phyloP scores from a whole-genome alignment of 2,329 filamentous ascomycete genomes.

The Ceratocystis cacaofunesta region DNA sequence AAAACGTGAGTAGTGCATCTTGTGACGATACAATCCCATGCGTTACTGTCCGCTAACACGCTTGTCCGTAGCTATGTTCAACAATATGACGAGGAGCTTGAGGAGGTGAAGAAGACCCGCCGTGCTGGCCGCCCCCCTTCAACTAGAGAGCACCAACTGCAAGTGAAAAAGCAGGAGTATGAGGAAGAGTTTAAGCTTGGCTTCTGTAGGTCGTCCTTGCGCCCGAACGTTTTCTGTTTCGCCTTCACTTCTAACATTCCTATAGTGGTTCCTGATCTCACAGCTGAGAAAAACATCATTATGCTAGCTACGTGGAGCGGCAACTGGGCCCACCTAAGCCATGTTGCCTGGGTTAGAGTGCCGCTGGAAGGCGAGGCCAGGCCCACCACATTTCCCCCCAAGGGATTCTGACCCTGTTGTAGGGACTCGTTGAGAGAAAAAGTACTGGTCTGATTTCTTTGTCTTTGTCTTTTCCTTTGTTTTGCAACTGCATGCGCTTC shows the following conservation, averaged over 20 bases:
- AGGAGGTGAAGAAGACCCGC: constrained; percentile 49
- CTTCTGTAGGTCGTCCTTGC: constrained; percentile 45
- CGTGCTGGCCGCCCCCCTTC: constrained; percentile 67
- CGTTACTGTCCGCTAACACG: neutral
- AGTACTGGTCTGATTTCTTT: neutral
- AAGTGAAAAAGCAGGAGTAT: constrained; percentile 53
- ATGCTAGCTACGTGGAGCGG: constrained; percentile 64
- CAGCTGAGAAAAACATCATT: constrained; percentile 47
- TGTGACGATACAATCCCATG: neutral
- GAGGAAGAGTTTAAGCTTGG: constrained; percentile 69
- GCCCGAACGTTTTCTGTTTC: neutral
- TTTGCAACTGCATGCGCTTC: neutral
- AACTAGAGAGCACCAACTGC: constrained; percentile 61
- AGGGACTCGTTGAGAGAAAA: neutral
- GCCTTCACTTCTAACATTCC: neutral
- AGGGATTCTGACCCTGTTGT: constrained; percentile 7
- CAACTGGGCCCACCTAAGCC: constrained; percentile 66
- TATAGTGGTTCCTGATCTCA: constrained; percentile 61
- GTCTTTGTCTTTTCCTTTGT: neutral
- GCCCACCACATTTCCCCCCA: constrained; percentile 64
- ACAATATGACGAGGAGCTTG: constrained; percentile 57
- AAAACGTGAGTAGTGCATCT: constrained; percentile 33
- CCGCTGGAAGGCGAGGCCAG: constrained; percentile 48
- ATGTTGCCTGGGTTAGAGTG: constrained; percentile 63
- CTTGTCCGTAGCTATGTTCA: constrained; percentile 41